Percentiles rank a stretch among this genome's conserved stretches.
Evolutionary conservation across 495 filamentous ascomycete species (phyloP).

Genomic region (Rostrohypoxylon terebratum): DNA sequence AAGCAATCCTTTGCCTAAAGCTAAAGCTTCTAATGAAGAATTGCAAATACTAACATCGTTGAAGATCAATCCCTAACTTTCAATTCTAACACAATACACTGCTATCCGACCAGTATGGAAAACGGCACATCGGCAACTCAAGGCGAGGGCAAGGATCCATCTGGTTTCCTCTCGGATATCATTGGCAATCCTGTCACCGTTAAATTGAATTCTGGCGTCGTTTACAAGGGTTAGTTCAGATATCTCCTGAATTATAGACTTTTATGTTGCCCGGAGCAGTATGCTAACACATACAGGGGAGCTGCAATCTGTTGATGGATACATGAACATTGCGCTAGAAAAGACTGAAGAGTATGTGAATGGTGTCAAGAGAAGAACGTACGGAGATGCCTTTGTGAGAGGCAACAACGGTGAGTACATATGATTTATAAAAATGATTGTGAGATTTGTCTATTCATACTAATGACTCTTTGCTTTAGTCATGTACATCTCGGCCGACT

Average conservation of each 20-base stretch:
- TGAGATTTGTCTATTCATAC: not conserved
- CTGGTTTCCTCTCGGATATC: slow-evolving; percentile 89
- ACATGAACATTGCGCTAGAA: slow-evolving; percentile 98
- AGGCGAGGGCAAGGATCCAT: slow-evolving; percentile 85
- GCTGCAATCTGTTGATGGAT: slow-evolving; percentile 97
- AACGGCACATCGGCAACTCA: slow-evolving; percentile 67
- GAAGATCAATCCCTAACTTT: not conserved
- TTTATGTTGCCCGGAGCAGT: not conserved
- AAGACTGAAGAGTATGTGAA: slow-evolving; percentile 92
- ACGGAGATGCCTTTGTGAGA: slow-evolving; percentile 95
- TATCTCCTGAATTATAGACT: not conserved
- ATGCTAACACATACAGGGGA: slow-evolving; percentile 68
- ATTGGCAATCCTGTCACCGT: slow-evolving; percentile 92
- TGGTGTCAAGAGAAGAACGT: slow-evolving; percentile 80
- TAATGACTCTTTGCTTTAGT: slow-evolving; percentile 56
- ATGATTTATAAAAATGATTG: not conserved
- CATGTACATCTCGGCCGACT: slow-evolving; percentile 82
- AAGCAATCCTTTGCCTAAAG: not conserved
- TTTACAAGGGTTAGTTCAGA: slow-evolving; percentile 82
- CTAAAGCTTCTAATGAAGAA: not conserved
- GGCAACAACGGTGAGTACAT: slow-evolving; percentile 86
- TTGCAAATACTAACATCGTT: not conserved
- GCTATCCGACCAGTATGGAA: slow-evolving; percentile 69
- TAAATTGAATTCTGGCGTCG: slow-evolving; percentile 93
- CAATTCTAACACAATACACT: not conserved